A percentile compares a stretch with the other conserved stretches of the same genome.
Evolutionary conservation across 1,284 basidiomycete species (phyloP).

Genomic region (Peniophora sp.): DNA sequence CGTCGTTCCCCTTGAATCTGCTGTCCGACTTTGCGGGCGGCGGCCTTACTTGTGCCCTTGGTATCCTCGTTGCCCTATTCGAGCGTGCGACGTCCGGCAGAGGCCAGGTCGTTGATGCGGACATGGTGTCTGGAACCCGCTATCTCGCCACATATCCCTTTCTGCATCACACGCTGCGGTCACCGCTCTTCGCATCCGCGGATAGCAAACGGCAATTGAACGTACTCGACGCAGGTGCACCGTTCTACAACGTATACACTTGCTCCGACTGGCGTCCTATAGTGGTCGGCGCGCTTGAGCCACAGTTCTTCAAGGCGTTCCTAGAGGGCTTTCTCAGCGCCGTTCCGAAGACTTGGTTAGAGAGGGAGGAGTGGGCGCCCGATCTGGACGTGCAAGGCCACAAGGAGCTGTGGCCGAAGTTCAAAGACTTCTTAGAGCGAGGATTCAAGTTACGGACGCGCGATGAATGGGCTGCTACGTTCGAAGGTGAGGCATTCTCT

Average conservation of each 20-base stretch:
- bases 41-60: constrained; percentile 64
- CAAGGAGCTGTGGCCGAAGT: constrained; percentile 49
- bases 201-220: constrained; percentile 30
- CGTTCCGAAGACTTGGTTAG: constrained; percentile 29
- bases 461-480: constrained; percentile 64
- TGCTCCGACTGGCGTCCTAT: constrained; percentile 71
- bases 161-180: constrained; percentile 33
- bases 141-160: constrained; percentile 71
- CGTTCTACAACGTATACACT: constrained; percentile 71
- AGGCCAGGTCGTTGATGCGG: constrained; percentile 70
- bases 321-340: constrained; percentile 47
- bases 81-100: constrained; percentile 55
- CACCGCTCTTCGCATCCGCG: constrained; percentile 24
- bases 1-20: constrained; percentile 68
- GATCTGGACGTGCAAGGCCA: constrained; percentile 41
- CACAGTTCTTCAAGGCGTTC: constrained; percentile 60
- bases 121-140: constrained; percentile 80
- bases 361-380: constrained; percentile 44
- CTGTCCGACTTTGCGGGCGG: constrained; percentile 82
- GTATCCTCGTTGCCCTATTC: constrained; percentile 70
- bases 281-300: constrained; percentile 70
- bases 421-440: constrained; percentile 49
- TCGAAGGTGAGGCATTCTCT: constrained; percentile 39
- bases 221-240: constrained; percentile 70
- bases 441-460: constrained; percentile 58